Evolutionary conservation across 2,329 filamentous ascomycete genomes (phyloP).

Genomic region (Coniochaeta sp.): DNA sequence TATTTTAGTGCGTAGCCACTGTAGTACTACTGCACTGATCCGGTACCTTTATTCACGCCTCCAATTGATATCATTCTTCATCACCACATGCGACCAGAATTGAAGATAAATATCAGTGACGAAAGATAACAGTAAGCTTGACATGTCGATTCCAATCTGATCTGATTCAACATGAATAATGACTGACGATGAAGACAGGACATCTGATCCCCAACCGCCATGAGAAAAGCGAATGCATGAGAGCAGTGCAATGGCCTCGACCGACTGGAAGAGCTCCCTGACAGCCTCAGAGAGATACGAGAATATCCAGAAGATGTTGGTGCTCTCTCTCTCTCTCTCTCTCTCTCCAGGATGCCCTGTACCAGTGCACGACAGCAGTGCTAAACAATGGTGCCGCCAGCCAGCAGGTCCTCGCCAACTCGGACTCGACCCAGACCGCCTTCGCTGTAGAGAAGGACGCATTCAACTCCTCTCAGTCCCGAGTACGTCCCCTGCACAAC

Average conservation of each 20-base stretch:
- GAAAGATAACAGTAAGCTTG: no score
- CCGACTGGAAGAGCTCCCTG: slow-evolving; percentile 43
- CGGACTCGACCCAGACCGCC: slow-evolving; percentile 34
- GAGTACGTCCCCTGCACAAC: slow-evolving; percentile 35
- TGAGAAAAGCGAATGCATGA: not conserved
- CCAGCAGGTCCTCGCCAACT: slow-evolving; percentile 8
- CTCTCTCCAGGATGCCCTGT: not conserved
- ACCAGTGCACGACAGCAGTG: not conserved
- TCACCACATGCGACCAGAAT: no score
- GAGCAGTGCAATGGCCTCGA: slow-evolving; percentile 10
- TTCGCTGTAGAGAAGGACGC: slow-evolving; percentile 60
- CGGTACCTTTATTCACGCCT: no score
- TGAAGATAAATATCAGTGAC: no score
- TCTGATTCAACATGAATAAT: not conserved
- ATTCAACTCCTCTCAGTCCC: slow-evolving; percentile 48
- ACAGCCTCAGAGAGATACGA: slow-evolving; percentile 55
- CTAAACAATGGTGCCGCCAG: slow-evolving; percentile 8
- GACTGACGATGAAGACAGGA: not conserved
- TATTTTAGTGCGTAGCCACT: no score
- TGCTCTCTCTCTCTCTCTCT: slow-evolving; percentile 4
- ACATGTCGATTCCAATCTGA: no score
- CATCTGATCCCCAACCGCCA: not conserved
- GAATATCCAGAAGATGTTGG: slow-evolving; percentile 56
- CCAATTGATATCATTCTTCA: no score
- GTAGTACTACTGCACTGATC: no score